These are phyloP conservation scores for Pseudohalonectria lignicola DNA, from an alignment of 2,329 filamentous ascomycete genomes.

Conservation along the genomic window DNA sequence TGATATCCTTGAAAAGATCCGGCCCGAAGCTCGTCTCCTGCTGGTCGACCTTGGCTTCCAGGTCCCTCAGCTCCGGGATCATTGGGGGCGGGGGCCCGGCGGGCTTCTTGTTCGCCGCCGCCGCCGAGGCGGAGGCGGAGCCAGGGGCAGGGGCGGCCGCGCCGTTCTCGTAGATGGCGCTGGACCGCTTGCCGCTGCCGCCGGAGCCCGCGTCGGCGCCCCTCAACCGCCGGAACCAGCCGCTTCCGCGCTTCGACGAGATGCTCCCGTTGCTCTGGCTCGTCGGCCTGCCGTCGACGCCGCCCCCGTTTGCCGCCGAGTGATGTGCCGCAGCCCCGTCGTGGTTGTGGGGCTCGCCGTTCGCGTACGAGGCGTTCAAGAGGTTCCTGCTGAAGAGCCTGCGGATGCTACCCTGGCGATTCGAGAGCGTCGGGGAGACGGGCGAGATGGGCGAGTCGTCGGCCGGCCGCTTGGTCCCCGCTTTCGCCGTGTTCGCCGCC, in stretches of 20 bases:
- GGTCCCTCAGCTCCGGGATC: constrained; percentile 45
- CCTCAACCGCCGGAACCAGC: constrained; percentile 47
- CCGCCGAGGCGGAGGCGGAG: constrained; percentile 7
- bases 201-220: constrained; percentile 19
- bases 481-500: constrained; percentile 12
- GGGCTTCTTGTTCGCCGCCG: constrained; percentile 24
- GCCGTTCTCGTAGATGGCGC: too few species aligned
- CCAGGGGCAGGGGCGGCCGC: too few species aligned
- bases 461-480: constrained; percentile 35
- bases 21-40: constrained; percentile 31
- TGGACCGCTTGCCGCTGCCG: too few species aligned
- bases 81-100: constrained; percentile 45
- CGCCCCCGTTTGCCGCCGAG: constrained; percentile 16
- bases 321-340: constrained; percentile 10
- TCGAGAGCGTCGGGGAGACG: constrained; percentile 39
- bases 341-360: constrained; percentile 31
- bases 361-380: constrained; percentile 41
- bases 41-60: constrained; percentile 36
- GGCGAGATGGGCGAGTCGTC: constrained; percentile 38
- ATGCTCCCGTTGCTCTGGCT: constrained; percentile 43
- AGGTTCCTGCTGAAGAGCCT: constrained; percentile 44
- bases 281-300: constrained; percentile 26
- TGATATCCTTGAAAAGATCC: constrained; percentile 50
- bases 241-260: constrained; percentile 38
- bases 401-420: constrained; percentile 43